phyloP scores from a whole-genome alignment of 257 asterid species.

The Solanum commersonii region DNA sequence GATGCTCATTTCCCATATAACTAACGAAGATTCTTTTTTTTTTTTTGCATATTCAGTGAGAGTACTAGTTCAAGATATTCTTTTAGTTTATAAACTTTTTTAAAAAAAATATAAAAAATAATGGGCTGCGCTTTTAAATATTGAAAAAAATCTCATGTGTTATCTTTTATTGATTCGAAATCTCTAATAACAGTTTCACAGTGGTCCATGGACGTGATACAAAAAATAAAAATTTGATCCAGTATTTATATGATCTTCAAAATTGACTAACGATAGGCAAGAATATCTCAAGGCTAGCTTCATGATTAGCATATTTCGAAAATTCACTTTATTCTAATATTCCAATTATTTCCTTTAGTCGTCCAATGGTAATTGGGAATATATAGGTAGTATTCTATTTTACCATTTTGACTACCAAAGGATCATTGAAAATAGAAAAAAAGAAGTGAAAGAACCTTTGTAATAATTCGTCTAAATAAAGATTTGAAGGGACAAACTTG shows the following conservation, averaged over 20 bases:
- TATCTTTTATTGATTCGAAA: constrained; percentile 6
- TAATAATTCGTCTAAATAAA: neutral
- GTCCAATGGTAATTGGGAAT: neutral
- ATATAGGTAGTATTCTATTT: neutral
- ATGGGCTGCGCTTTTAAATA: neutral
- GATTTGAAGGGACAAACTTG: neutral
- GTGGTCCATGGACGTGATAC: neutral
- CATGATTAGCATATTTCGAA: constrained; percentile 5
- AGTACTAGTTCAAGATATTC: neutral
- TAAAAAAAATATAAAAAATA: too few relatives aligned
- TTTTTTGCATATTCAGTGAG: neutral
- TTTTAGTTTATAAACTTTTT: neutral
- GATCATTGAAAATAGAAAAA: neutral
- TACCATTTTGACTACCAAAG: neutral
- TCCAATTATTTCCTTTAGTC: neutral
- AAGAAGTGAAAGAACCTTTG: neutral
- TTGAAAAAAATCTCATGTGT: constrained; percentile 5
- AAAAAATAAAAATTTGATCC: neutral
- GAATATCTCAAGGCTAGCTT: neutral
- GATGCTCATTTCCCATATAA: neutral
- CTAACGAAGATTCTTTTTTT: constrained; percentile 1
- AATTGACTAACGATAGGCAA: neutral
- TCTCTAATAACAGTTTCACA: neutral
- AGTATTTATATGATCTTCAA: neutral
- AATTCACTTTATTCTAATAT: constrained; percentile 15